Evolutionary conservation across 1,284 basidiomycete genomes (phyloP), one percentile per base, ranked within the genome.

Genomic region (Austropuccinia psidii): DNA sequence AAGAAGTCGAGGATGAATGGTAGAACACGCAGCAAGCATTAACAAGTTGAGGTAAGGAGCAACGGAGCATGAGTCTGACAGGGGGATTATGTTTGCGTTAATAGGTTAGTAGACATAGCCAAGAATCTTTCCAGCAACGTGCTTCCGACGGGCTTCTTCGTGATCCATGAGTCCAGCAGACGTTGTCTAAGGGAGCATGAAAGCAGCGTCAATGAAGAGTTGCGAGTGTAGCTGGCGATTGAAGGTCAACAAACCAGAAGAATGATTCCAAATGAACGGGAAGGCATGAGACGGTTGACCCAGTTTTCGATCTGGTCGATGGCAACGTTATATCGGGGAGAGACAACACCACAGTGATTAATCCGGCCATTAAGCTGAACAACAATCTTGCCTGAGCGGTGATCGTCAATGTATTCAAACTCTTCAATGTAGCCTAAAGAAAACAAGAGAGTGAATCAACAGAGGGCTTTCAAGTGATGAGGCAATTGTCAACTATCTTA

Each of bases 401-500:
- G 96, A 85, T 99, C 96, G 81, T 99, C 96, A 81, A 99, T 90
- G 83, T 97, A 91, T 84, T 98, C 95, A 81, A 98, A 98, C 85
- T 98, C 95, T 80, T 93, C 93, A 77, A 98, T 97, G 87, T 98
- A 98, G 76, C 93, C 94, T 97, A 78, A 7, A 24, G 9, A 29
- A 57, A 33, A 35, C 52, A 0, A 54, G 13, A 58, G 17, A 62
- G 39, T 52, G 75, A 69, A 75, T 77, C 80, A 79, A 81, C 80
- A 81, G 78, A n/a, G n/a, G n/a, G n/a, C n/a, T n/a, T n/a, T n/a
- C n/a, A n/a, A n/a, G n/a, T n/a, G n/a, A n/a, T n/a, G n/a, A n/a
- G n/a, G n/a, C n/a, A n/a, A n/a, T n/a, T 61, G 72, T 52, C 47
- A 24, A 60, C 70, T 19, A 27, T 85, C 91, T 85, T 78, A 91